Conservation (phyloP, 352 stramenopile genomes). For the Phytophthora chlamydospora region DNA sequence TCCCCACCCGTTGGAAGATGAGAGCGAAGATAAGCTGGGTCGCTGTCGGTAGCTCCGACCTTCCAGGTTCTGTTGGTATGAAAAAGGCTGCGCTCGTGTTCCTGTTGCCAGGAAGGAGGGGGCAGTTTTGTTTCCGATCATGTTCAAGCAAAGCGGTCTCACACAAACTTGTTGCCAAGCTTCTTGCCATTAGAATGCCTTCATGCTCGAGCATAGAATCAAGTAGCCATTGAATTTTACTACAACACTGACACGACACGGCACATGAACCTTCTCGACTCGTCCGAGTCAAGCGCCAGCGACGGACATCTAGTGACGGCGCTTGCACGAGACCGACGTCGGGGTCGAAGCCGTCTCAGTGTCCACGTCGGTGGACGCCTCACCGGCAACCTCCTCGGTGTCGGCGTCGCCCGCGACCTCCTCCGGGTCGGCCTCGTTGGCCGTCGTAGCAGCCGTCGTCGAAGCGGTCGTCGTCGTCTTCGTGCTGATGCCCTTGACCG, state of each 20-base stretch:
- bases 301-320: slow-evolving; percentile 26
- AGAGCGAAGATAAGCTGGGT: no score
- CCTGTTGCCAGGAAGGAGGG: no score
- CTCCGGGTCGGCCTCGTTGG: slow-evolving; percentile 24
- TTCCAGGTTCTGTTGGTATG: no score
- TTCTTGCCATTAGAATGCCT: no score
- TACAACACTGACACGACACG: slow-evolving; percentile 8
- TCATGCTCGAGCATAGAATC: no score
- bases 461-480: slow-evolving; percentile 10
- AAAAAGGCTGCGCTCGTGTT: no score
- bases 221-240: no score
- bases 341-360: not conserved
- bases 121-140: no score
- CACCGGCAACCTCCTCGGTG: not conserved
- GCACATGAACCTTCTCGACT: slow-evolving; percentile 19
- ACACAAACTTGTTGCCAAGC: no score
- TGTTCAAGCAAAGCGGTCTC: no score
- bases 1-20: no score
- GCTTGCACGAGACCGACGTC: slow-evolving; percentile 22
- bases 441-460: slow-evolving; percentile 5
- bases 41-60: no score
- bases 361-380: slow-evolving; percentile 1
- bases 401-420: slow-evolving; percentile 12
- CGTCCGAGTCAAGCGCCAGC: slow-evolving; percentile 8
- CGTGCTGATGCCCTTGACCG: slow-evolving; percentile 24